Conservation (phyloP, 1,139 yeast genomes). For the Arxiozyma bovina region DNA sequence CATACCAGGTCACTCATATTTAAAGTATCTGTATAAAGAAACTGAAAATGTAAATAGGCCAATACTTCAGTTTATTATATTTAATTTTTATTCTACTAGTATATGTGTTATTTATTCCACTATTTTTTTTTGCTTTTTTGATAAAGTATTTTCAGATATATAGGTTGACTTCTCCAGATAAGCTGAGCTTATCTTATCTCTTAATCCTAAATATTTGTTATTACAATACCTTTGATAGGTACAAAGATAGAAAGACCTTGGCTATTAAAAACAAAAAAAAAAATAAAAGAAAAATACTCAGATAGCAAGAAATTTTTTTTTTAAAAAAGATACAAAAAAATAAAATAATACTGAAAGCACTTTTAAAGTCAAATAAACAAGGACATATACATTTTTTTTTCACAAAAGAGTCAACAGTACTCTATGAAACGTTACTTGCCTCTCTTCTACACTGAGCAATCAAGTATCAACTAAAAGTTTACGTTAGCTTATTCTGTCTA, state of each 20-base stretch:
- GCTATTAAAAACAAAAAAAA: too few species aligned
- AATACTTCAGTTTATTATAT: not conserved
- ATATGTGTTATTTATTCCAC: not conserved
- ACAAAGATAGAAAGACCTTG: not conserved
- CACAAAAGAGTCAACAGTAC: not conserved
- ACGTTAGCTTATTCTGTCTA: not conserved
- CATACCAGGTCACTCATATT: constrained; percentile 20
- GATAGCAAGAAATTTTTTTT: not conserved
- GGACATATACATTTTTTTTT: too few species aligned
- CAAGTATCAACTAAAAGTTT: not conserved
- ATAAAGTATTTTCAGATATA: too few species aligned
- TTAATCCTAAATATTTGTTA: too few species aligned
- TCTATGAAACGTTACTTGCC: not conserved
- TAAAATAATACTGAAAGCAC: not conserved
- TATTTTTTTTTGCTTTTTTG: too few species aligned
- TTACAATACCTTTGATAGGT: too few species aligned
- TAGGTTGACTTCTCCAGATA: not conserved
- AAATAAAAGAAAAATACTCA: too few species aligned
- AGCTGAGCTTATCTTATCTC: not conserved
- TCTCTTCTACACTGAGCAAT: too few species aligned
- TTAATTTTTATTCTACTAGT: too few species aligned
- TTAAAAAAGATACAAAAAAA: too few species aligned
- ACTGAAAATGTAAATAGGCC: not conserved
- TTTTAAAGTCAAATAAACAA: not conserved
- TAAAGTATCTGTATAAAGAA: not conserved